Evolutionary conservation across 768 basidiomycete genomes (phyloP), one percentile per base, ranked within the genome.

Genomic region (Russula dissimulans): DNA sequence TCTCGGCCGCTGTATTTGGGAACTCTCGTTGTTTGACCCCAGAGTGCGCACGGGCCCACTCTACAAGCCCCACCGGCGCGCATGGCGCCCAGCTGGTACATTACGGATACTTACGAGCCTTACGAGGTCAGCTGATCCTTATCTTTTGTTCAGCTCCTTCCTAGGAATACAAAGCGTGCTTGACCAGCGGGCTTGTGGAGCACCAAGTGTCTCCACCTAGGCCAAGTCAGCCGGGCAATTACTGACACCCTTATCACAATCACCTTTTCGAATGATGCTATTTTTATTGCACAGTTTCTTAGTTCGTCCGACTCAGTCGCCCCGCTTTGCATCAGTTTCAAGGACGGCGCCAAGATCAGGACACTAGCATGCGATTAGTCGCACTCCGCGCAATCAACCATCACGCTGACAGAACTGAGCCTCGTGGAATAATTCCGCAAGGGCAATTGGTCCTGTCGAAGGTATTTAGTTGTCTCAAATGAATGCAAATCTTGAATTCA

Each of bases 131-230:
- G 54, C 60, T 61, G 60, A 44, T 32, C 7, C 6, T 41, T 56
- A 15, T 56, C 44, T 47, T n/a, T 22, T 45, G 26, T 39, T 29
- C 49, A n/a, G 42, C 15, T 31, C 36, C 42, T 18, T 48, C 22
- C n/a, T 43, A 41, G 4, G n/a, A 29, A 34, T 17, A 48, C 44
- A 42, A 54, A 38, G 44, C 39, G 36, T 15, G 32, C 55, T 51
- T 43, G 38, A 49, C 39, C 29, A 56, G 36, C 39, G 54, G 39
- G 36, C 34, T 29, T 22, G 60, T 61, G 60, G 60, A 57, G 56
- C 36, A 18, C 6, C 32, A 6, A 31, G 5, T 18, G 11, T 49
- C 29, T 42, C 45, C 56, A 18, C 53, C 18, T 26, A 32, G 29
- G 36, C n/a, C 41, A 44, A 47, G 17, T 47, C 12, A 54, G 22